Evolutionary conservation across 257 asterid species (phyloP).

Genomic region (Rhazya stricta): DNA sequence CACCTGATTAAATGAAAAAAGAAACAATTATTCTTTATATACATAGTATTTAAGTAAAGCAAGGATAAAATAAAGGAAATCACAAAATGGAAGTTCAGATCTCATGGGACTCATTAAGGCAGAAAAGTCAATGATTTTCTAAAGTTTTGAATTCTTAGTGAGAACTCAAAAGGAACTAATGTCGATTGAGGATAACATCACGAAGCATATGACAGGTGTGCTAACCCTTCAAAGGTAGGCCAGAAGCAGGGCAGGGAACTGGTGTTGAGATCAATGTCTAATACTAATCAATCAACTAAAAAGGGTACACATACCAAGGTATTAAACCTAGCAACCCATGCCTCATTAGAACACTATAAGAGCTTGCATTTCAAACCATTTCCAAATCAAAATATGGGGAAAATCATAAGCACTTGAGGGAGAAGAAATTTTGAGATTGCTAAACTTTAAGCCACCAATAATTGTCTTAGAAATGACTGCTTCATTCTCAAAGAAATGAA

Average conservation of each 20-base stretch:
- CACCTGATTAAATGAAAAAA: constrained; percentile 52
- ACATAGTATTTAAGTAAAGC: background rate
- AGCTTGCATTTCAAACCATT: background rate
- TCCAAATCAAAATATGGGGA: background rate
- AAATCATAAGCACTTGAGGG: background rate
- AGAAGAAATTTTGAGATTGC: background rate
- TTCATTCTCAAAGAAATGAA: background rate
- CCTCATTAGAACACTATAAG: background rate
- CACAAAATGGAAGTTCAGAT: constrained; percentile 1
- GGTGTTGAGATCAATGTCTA: background rate
- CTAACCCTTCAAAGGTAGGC: background rate
- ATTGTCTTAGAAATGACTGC: background rate
- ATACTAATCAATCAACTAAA: background rate
- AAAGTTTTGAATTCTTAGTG: background rate
- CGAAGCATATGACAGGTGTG: no score
- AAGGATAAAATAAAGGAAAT: background rate
- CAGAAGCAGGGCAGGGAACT: background rate
- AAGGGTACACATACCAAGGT: background rate
- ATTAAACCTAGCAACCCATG: background rate
- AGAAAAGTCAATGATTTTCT: background rate
- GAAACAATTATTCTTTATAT: constrained; percentile 17
- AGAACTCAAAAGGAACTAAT: background rate
- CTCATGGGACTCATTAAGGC: background rate
- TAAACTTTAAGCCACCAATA: background rate
- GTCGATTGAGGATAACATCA: background rate